Base-by-base conservation (phyloP, 164 flowering plant genomes). In the Paratinospora sagittata region DNA sequence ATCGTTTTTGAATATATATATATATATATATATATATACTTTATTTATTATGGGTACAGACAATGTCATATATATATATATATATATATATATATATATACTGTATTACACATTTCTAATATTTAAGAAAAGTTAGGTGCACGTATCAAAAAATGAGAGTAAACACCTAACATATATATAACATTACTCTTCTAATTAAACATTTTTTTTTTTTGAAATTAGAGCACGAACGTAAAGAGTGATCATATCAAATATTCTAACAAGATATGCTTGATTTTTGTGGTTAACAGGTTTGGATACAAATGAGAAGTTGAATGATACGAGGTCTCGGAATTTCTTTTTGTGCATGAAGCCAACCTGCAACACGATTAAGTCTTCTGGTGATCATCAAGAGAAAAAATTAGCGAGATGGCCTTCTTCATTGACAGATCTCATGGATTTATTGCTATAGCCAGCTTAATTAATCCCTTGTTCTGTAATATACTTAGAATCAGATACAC, bases 251-350 rank as follows among this genome's bases (percentile, higher is more conserved):
- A n/a, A n/a, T n/a, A n/a, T n/a, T n/a, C n/a, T n/a, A n/a, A n/a
- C n/a, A n/a, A n/a, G n/a, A n/a, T 30, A 37, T 14, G 13, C 1
- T 45, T 47, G 3, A 6, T 36, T 58, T 47, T 65, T 21, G 41
- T 33, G 27, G 1, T 66, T 45, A 65, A 81, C 84, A 89, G 93
- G 90, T 72, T 76, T 91, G 78, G 77, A 81, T 57, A 16, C 73
- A n/a, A 77, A 75, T 6, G 89, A 85, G 82, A 89, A 87, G 81
- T 66, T 90, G 79, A 74, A 76, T 24, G 77, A 81, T 33, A 76
- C 88, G 83, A 86, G 88, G 27, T 90, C 92, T 0, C 69, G 97
- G 60, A 88, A 85, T 63, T 90, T 89, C 84, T 90, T 86, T 63
- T 12, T 90, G 62, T 86, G 89, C 60, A 66, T 73, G 58, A 87